A percentile compares a stretch with the other conserved stretches of the same genome.
These are phyloP conservation scores for Paecilomyces sp. DNA, from an alignment of 2,329 filamentous ascomycete species.

Conservation along the genomic window DNA sequence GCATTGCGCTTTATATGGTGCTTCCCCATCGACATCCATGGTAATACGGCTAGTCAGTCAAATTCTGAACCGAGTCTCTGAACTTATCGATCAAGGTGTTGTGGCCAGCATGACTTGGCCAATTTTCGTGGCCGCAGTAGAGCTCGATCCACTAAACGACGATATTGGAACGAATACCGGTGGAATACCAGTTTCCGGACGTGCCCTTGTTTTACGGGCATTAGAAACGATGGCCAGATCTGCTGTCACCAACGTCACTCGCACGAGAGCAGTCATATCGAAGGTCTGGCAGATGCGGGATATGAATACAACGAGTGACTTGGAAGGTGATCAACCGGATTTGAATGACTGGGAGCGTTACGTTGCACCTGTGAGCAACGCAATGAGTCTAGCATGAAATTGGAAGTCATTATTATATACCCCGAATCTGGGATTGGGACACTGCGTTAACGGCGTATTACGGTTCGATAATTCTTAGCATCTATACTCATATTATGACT, in stretches of 20 bases:
- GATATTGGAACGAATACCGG: slow-evolving; percentile 22
- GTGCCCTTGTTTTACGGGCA: slow-evolving; percentile 33
- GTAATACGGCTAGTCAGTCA: slow-evolving; percentile 24
- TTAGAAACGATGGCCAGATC: slow-evolving; percentile 35
- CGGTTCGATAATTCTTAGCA: not conserved
- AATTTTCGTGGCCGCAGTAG: slow-evolving; percentile 38
- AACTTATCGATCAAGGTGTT: slow-evolving; percentile 24
- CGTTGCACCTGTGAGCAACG: slow-evolving; percentile 34
- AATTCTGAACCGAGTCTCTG: slow-evolving; percentile 27
- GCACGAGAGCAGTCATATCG: slow-evolving; percentile 40
- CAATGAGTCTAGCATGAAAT: slow-evolving; percentile 34
- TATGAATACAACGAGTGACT: slow-evolving; percentile 11
- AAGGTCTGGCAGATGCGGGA: slow-evolving; percentile 44
- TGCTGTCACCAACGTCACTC: slow-evolving; percentile 38
- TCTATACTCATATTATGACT: too few species aligned
- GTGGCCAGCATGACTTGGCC: slow-evolving; percentile 35
- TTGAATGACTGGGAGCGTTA: slow-evolving; percentile 38
- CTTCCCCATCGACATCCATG: slow-evolving; percentile 32
- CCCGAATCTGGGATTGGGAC: not conserved
- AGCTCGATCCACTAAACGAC: slow-evolving; percentile 33
- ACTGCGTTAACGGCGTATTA: not conserved
- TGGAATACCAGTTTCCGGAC: slow-evolving; percentile 19
- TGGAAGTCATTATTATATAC: not conserved
- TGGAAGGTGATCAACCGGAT: slow-evolving; percentile 5
- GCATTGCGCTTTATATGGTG: slow-evolving; percentile 39